Evolutionary conservation across 2,329 filamentous ascomycete species (phyloP).

Genomic region (Nannizziopsis barbatae): DNA sequence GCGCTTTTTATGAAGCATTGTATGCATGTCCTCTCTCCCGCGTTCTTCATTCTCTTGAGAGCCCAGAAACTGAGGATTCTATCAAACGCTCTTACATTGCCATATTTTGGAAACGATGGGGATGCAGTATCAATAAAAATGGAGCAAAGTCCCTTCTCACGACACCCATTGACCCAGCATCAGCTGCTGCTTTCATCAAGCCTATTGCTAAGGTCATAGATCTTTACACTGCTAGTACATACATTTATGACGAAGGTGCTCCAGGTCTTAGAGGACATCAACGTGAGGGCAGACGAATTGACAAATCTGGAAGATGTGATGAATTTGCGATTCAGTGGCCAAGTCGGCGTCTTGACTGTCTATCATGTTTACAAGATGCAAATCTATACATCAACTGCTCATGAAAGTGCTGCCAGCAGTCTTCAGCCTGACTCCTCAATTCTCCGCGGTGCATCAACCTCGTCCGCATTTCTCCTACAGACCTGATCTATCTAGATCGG

Average conservation of each 20-base stretch:
- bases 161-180: constrained; percentile 25
- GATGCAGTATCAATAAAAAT: constrained; percentile 16
- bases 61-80: constrained; percentile 17
- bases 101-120: constrained; percentile 14
- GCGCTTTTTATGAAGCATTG: too few relatives aligned
- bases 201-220: constrained; percentile 23
- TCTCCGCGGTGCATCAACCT: too few relatives aligned
- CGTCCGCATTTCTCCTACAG: not conserved
- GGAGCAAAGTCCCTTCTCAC: constrained; percentile 15
- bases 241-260: constrained; percentile 1
- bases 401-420: too few relatives aligned
- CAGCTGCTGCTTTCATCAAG: constrained; percentile 20
- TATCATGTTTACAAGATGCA: too few relatives aligned
- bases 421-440: too few relatives aligned
- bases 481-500: not conserved
- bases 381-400: too few relatives aligned
- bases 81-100: constrained; percentile 18
- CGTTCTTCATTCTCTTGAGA: constrained; percentile 14
- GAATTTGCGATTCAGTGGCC: constrained; percentile 8
- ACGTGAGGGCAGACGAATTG: constrained; percentile 15
- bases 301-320: constrained; percentile 12
- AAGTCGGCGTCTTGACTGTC: not conserved
- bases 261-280: constrained; percentile 14
- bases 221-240: constrained; percentile 16
- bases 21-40: too few relatives aligned